Percentiles rank a stretch among this genome's conserved stretches.
These are phyloP conservation scores for Ogataea thermomethanolica DNA, from an alignment of 805 yeast genomes.

Conservation along the genomic window DNA sequence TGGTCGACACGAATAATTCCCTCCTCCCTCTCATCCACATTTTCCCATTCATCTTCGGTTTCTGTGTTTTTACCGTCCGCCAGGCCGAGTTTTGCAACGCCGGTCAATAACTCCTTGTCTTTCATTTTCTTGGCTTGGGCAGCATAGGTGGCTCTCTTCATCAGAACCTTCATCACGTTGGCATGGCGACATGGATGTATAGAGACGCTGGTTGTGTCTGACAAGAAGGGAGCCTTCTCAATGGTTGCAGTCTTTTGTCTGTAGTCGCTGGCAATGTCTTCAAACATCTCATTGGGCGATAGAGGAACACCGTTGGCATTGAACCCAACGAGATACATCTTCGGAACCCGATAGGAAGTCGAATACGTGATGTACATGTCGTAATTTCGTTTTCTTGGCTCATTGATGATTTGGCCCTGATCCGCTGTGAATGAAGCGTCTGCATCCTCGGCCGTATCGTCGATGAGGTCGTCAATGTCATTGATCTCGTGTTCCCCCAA, in stretches of 20 bases:
- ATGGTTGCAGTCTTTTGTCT: constrained; percentile 95
- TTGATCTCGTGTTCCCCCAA: constrained; percentile 34
- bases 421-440: constrained; percentile 22
- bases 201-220: constrained; percentile 73
- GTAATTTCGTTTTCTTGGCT: constrained; percentile 59
- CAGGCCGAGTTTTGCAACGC: constrained; percentile 46
- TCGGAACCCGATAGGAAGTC: constrained; percentile 93
- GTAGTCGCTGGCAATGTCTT: constrained; percentile 88
- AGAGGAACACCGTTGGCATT: constrained; percentile 80
- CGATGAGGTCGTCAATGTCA: constrained; percentile 39
- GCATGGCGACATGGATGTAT: constrained; percentile 97
- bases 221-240: constrained; percentile 83
- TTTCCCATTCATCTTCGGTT: constrained; percentile 51
- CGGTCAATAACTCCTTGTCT: constrained; percentile 34
- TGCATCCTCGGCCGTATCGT: constrained; percentile 32
- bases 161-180: constrained; percentile 84
- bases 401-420: constrained; percentile 37
- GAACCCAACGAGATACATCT: constrained; percentile 87
- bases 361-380: constrained; percentile 91
- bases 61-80: constrained; percentile 33
- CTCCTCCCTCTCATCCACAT: constrained; percentile 35
- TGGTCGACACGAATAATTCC: constrained; percentile 78
- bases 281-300: constrained; percentile 87
- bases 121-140: constrained; percentile 32
- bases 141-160: constrained; percentile 66